These are phyloP conservation scores for Sugiyamaella valdiviana DNA, from an alignment of 805 yeast species.

Conservation along the genomic window DNA sequence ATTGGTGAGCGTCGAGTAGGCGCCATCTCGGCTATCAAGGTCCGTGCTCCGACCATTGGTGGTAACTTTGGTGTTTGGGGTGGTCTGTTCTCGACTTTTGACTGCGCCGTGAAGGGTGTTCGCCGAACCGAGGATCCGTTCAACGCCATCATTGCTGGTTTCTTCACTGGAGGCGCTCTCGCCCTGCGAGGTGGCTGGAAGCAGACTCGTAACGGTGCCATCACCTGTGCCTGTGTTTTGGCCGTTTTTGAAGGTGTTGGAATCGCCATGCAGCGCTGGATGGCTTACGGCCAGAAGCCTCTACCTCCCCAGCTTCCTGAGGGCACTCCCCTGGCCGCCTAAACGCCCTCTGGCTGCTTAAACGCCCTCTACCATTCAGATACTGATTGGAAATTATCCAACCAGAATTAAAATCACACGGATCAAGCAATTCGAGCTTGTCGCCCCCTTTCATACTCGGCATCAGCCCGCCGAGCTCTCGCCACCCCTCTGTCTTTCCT, in stretches of 20 bases:
- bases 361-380: background rate
- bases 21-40: slow-evolving; percentile 81
- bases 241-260: slow-evolving; percentile 99
- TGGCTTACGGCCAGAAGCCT: slow-evolving; percentile 78
- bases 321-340: slow-evolving; percentile 22
- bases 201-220: slow-evolving; percentile 93
- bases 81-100: slow-evolving; percentile 92
- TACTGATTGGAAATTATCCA: no score
- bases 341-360: no score
- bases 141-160: slow-evolving; percentile 97
- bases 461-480: background rate
- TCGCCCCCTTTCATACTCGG: no score
- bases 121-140: slow-evolving; percentile 98
- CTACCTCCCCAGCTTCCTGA: slow-evolving; percentile 33
- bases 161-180: slow-evolving; percentile 94
- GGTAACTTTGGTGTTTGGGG: slow-evolving; percentile 99
- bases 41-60: slow-evolving; percentile 97
- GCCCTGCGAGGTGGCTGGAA: slow-evolving; percentile 99
- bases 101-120: slow-evolving; percentile 90
- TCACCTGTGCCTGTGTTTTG: slow-evolving; percentile 92
- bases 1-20: slow-evolving; percentile 89
- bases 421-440: no score
- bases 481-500: background rate
- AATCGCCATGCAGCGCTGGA: slow-evolving; percentile 84
- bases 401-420: no score